Conservation (phyloP, 345 rosid genomes). For the Eucalyptus polyanthemos region DNA sequence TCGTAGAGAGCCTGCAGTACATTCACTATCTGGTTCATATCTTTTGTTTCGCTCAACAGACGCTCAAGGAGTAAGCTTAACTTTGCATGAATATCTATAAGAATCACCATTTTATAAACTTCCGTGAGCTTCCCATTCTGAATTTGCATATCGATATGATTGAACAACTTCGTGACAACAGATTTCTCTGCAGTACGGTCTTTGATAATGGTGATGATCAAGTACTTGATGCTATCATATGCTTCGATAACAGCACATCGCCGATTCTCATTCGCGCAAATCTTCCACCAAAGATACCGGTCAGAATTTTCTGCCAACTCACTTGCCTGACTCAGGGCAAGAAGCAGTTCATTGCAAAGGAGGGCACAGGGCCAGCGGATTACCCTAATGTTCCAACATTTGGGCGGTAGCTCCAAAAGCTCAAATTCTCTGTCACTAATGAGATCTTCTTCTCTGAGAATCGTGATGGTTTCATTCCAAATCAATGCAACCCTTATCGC, state of each 20-base stretch:
- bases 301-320: constrained; percentile 71
- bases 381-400: constrained; percentile 68
- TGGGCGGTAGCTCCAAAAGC: constrained; percentile 76
- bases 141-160: constrained; percentile 33
- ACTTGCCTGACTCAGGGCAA: constrained; percentile 63
- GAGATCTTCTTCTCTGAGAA: constrained; percentile 84
- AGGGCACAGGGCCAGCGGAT: constrained; percentile 86
- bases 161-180: constrained; percentile 33
- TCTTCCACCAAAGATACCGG: constrained; percentile 66
- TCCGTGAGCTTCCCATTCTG: constrained; percentile 30
- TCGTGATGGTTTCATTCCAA: constrained; percentile 75
- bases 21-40: constrained; percentile 44
- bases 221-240: constrained; percentile 65
- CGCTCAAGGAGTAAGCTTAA: constrained; percentile 50
- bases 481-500: constrained; percentile 72
- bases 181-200: constrained; percentile 42
- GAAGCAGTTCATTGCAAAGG: constrained; percentile 80
- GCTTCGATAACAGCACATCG: constrained; percentile 88
- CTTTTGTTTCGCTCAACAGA: constrained; percentile 40
- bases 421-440: constrained; percentile 66
- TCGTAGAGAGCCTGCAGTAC: constrained; percentile 76
- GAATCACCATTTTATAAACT: constrained; percentile 21
- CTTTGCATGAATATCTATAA: constrained; percentile 46
- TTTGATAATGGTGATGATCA: constrained; percentile 41
- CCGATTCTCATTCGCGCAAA: constrained; percentile 59